Conservation (phyloP, 805 yeast genomes). For the Kazachstania viticola region DNA sequence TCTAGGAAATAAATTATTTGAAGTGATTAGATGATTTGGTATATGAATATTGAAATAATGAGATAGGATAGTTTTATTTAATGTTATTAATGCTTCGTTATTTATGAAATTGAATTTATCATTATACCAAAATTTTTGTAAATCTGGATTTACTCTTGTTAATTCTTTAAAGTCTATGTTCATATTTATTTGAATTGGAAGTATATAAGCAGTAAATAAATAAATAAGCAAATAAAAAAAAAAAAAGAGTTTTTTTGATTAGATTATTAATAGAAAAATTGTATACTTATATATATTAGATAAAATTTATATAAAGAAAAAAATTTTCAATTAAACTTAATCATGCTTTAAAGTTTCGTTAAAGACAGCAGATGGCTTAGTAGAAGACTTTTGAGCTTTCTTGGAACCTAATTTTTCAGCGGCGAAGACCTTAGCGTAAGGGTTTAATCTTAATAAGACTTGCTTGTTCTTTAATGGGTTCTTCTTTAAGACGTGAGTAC, state of each 20-base stretch:
- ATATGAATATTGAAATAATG: too few relatives aligned
- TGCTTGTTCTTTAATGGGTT: conserved; percentile 99
- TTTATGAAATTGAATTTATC: too few relatives aligned
- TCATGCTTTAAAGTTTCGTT: conserved; percentile 53
- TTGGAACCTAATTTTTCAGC: conserved; percentile 81
- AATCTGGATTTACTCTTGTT: too few relatives aligned
- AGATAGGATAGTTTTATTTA: too few relatives aligned
- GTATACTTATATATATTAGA: neutral
- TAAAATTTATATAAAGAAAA: conserved; percentile 1
- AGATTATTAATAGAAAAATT: neutral
- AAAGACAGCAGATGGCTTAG: conserved; percentile 66
- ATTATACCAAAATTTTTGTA: too few relatives aligned
- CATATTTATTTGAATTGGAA: too few relatives aligned
- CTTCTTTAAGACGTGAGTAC: conserved; percentile 94
- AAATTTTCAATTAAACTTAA: conserved; percentile 21
- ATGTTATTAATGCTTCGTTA: too few relatives aligned
- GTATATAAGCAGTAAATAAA: too few relatives aligned
- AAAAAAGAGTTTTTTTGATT: neutral
- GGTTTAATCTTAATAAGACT: conserved; percentile 96
- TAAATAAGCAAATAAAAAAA: too few relatives aligned
- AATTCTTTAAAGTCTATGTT: too few relatives aligned
- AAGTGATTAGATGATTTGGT: too few relatives aligned
- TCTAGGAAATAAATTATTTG: too few relatives aligned
- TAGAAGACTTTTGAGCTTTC: conserved; percentile 56
- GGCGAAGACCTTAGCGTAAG: conserved; percentile 95